Percentiles rank a stretch among this genome's conserved stretches.
phyloP scores from a whole-genome alignment of 2,329 filamentous ascomycete genomes.

The Fusarium nygamai region DNA sequence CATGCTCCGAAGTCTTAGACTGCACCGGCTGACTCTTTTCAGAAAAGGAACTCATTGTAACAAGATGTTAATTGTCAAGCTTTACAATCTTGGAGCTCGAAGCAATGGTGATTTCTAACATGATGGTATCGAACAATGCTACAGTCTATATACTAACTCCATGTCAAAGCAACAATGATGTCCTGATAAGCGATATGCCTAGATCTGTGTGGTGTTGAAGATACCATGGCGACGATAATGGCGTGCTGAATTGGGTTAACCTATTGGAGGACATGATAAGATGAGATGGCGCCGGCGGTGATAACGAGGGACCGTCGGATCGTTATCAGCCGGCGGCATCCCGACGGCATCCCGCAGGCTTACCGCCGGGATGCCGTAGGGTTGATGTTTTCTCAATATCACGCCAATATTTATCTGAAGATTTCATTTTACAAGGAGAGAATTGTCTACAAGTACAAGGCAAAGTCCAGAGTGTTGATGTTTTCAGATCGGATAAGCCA shows the following conservation, averaged over 20 bases:
- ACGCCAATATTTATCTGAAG: background rate
- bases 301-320: background rate
- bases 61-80: background rate
- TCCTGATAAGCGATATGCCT: background rate
- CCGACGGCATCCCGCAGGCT: background rate
- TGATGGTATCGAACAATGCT: background rate
- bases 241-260: slow-evolving; percentile 36
- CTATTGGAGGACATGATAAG: slow-evolving; percentile 13
- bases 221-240: slow-evolving; percentile 40
- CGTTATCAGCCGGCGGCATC: slow-evolving; percentile 36
- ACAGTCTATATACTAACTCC: background rate
- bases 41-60: slow-evolving; percentile 22
- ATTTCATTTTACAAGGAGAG: background rate
- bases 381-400: background rate
- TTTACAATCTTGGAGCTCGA: background rate
- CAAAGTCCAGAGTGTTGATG: background rate
- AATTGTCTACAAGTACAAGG: background rate
- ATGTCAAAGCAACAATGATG: background rate
- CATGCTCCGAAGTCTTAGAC: slow-evolving; percentile 3
- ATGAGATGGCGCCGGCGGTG: background rate
- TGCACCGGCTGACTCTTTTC: slow-evolving; percentile 10
- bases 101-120: background rate
- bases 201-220: slow-evolving; percentile 20
- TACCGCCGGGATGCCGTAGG: slow-evolving; percentile 26
- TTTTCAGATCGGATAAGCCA: background rate